Evolutionary conservation across 1,284 basidiomycete genomes (phyloP).

Genomic region (Sanghuangporus sanghuang): DNA sequence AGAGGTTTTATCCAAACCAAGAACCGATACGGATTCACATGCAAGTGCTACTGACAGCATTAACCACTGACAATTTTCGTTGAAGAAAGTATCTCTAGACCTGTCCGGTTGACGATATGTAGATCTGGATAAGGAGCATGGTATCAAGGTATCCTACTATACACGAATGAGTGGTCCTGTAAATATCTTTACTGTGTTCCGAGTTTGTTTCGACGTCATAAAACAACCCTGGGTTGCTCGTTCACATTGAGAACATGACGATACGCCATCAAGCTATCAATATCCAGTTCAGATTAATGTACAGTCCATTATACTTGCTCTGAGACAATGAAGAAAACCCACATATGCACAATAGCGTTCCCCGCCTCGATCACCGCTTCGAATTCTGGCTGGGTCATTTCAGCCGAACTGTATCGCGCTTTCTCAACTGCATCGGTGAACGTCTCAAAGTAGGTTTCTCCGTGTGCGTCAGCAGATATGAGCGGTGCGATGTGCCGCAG

Average conservation of each 20-base stretch:
- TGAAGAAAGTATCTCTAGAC: too few species aligned
- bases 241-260: not conserved
- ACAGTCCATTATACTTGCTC: not conserved
- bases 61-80: too few species aligned
- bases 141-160: too few species aligned
- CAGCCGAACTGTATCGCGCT: constrained; percentile 58
- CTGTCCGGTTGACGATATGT: too few species aligned
- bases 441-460: constrained; percentile 42
- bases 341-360: constrained; percentile 55
- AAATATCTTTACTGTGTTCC: too few species aligned
- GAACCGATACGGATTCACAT: too few species aligned
- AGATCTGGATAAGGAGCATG: too few species aligned
- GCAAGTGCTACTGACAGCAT: too few species aligned
- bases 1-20: too few species aligned
- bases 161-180: too few species aligned
- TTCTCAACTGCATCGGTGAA: constrained; percentile 76
- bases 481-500: constrained; percentile 69
- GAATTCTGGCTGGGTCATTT: constrained; percentile 70
- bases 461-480: constrained; percentile 26
- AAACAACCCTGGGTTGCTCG: not conserved
- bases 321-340: constrained; percentile 19
- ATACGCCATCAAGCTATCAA: not conserved
- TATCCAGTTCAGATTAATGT: not conserved
- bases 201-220: too few species aligned
- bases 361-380: constrained; percentile 59